A percentile compares a stretch with the other conserved stretches of the same genome.
phyloP scores from a whole-genome alignment of 345 rosid genomes.

The Abelmoschus esculentus region DNA sequence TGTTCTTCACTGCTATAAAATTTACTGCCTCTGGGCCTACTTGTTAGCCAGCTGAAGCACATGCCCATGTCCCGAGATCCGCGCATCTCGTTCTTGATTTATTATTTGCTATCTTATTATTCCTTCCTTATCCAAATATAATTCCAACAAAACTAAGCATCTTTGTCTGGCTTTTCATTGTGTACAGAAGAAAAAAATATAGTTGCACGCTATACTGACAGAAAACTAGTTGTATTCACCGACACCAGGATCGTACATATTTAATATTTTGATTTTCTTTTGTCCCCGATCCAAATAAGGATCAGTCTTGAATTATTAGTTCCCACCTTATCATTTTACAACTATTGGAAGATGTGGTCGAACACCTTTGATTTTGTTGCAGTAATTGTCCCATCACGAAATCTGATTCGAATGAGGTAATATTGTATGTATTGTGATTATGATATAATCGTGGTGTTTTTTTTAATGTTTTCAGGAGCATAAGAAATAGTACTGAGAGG shows the following conservation, averaged over 20 bases:
- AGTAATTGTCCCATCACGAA: not conserved
- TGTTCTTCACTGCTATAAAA: not conserved
- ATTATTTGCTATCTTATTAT: conserved; percentile 10
- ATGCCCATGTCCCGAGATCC: conserved; percentile 44
- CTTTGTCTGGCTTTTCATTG: not conserved
- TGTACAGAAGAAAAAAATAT: not conserved
- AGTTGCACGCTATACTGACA: no score
- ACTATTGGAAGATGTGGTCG: no score
- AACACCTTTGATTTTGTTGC: no score
- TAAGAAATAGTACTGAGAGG: conserved; percentile 59
- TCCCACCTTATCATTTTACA: not conserved
- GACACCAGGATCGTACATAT: conserved; percentile 1
- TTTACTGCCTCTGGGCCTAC: conserved; percentile 2
- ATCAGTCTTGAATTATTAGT: not conserved
- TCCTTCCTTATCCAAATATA: conserved; percentile 16
- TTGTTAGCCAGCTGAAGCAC: conserved; percentile 29
- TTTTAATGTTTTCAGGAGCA: conserved; percentile 35
- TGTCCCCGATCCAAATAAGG: conserved; percentile 19
- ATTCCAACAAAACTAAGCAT: not conserved
- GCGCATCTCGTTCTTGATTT: conserved; percentile 25
- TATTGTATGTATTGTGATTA: not conserved
- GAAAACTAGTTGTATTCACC: not conserved
- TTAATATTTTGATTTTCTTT: conserved; percentile 10
- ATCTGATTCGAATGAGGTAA: not conserved
- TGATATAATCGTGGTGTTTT: not conserved